Evolutionary conservation across 257 asterid genomes (phyloP).

Genomic region (Leonotis leonurus): DNA sequence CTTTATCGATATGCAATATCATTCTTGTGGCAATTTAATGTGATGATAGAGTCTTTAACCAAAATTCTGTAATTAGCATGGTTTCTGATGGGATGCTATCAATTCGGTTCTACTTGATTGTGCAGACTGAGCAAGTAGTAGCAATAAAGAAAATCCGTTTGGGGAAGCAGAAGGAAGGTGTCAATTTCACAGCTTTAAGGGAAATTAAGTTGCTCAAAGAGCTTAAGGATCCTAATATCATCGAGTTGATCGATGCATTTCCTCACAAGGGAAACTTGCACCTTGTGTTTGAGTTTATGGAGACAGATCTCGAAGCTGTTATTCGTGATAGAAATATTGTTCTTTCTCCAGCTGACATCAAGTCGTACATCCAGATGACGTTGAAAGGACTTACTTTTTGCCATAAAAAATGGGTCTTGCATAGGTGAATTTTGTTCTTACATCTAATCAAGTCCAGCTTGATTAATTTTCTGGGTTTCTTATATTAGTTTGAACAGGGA

Average conservation of each 20-base stretch:
- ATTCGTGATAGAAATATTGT: constrained; percentile 88
- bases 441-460: constrained; percentile 6
- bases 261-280: constrained; percentile 93
- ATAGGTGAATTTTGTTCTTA: constrained; percentile 49
- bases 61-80: neutral
- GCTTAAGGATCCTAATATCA: constrained; percentile 79
- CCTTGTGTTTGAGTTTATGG: constrained; percentile 99
- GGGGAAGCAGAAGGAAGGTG: constrained; percentile 98
- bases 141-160: constrained; percentile 94
- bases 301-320: constrained; percentile 97
- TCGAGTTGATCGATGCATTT: constrained; percentile 81
- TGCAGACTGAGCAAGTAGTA: constrained; percentile 88
- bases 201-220: constrained; percentile 94
- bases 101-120: neutral
- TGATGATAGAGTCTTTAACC: neutral
- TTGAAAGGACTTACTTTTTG: constrained; percentile 86
- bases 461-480: constrained; percentile 11
- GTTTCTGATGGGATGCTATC: neutral
- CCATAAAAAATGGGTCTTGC: constrained; percentile 93
- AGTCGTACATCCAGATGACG: constrained; percentile 94
- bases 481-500: constrained; percentile 49
- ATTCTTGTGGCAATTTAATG: neutral
- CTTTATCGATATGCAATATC: neutral
- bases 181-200: constrained; percentile 86
- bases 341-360: constrained; percentile 89